Percentiles rank a stretch among this genome's conserved stretches.
phyloP scores from a whole-genome alignment of 805 yeast species.

The Saturnispora saitoi region DNA sequence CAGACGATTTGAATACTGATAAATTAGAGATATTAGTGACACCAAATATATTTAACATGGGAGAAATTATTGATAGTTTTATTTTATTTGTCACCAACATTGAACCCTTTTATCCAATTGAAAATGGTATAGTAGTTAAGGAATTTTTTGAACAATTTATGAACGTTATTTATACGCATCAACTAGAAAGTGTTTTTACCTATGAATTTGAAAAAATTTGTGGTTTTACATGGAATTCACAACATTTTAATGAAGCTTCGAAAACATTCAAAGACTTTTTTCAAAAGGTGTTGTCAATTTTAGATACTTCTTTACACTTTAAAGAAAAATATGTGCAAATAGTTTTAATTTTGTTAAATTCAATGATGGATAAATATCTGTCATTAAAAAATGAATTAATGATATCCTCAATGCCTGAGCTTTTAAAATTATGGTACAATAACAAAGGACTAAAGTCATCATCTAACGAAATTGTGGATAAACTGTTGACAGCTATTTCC shows the following conservation, averaged over 20 bases:
- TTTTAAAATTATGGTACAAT: constrained; percentile 29
- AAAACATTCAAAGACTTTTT: constrained; percentile 39
- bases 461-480: constrained; percentile 27
- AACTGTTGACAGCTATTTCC: constrained; percentile 5
- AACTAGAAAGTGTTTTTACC: constrained; percentile 48
- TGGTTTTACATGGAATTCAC: constrained; percentile 4
- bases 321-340: constrained; percentile 47
- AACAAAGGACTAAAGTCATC: constrained; percentile 25
- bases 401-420: constrained; percentile 10
- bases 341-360: constrained; percentile 34
- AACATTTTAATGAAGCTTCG: constrained; percentile 3
- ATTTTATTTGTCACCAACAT: constrained; percentile 60
- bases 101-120: constrained; percentile 31
- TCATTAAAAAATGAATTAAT: constrained; percentile 23
- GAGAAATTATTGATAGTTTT: constrained; percentile 66
- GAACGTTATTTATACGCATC: constrained; percentile 54
- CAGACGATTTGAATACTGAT: constrained; percentile 38
- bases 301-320: constrained; percentile 54
- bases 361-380: constrained; percentile 30
- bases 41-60: constrained; percentile 70
- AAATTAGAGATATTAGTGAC: constrained; percentile 59
- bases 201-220: constrained; percentile 42
- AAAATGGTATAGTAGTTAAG: constrained; percentile 24
- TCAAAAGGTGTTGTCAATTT: constrained; percentile 38
- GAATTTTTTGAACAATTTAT: constrained; percentile 56